Evolutionary conservation across 768 basidiomycete species (phyloP), one percentile per base, ranked within the genome.

Genomic region (Trametes maxima): DNA sequence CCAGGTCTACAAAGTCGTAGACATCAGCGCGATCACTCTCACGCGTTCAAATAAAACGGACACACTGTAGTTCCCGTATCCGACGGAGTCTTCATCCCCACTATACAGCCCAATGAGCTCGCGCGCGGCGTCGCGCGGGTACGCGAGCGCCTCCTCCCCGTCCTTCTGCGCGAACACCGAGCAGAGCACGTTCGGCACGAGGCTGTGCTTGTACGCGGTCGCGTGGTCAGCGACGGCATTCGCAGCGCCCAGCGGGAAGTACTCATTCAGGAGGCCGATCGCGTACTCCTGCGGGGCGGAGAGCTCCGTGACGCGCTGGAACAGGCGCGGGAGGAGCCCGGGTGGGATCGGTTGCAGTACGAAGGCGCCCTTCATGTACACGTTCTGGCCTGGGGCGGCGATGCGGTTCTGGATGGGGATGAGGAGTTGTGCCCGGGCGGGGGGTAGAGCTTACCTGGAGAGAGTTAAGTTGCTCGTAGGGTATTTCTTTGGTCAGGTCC

Each of bases 1-100:
- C 61, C 24, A 64, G 63, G 19, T 43, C 67, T 65, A 35, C 46
- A 44, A 13, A 45, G n/a, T 3, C 14, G 5, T 4, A 10, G 28
- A 33, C 21, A 22, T 45, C 44, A 45, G 44, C 6, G 4, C 25
- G 47, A 39, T 39, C 50, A 19, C 36, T n/a, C 0, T n/a, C n/a
- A n/a, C n/a, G 11, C 53, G n/a, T 3, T 8, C 2, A 47, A 14
- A n/a, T n/a, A n/a, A n/a, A n/a, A 11, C 19, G 25, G 7, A 17
- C 1, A 67, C 55, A 80, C 82, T 78, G 62, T 81, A 82, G 65
- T 84, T 84, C 17, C 74, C 75, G 57, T 82, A 82, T 10, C 77
- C 80, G 33, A 64, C 7, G 43, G 40, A 73, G 40, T 17, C 67
- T 70, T 45, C 72, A 46, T 42, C 68, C n/a, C 45, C 51, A 5